Evolutionary conservation across 2,329 filamentous ascomycete genomes (phyloP).

Genomic region (Trichophyton schoenleinii): DNA sequence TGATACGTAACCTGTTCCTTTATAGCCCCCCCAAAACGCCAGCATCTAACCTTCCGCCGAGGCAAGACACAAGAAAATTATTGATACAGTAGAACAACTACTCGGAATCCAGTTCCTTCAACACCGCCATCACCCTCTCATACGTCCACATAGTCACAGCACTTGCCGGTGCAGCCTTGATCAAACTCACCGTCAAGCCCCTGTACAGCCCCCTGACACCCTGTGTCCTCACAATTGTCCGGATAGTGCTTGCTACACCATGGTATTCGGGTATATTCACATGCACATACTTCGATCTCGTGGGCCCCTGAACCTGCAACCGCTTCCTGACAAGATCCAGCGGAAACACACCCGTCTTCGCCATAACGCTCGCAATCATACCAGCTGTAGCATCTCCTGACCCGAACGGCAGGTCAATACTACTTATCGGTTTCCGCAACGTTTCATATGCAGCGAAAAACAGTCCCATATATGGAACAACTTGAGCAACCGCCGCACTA

Average conservation of each 20-base stretch:
- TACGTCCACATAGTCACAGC: conserved; percentile 94
- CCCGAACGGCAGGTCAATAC: conserved; percentile 52
- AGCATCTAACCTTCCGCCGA: background rate
- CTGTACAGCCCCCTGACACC: conserved; percentile 73
- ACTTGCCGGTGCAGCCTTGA: conserved; percentile 89
- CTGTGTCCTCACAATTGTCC: conserved; percentile 56
- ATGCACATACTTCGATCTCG: conserved; percentile 63
- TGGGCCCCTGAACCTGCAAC: conserved; percentile 90
- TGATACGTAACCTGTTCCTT: background rate
- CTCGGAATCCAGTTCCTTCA: conserved; percentile 29
- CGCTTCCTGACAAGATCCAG: conserved; percentile 86
- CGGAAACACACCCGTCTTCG: conserved; percentile 86
- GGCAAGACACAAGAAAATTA: background rate
- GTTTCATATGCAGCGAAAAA: conserved; percentile 88
- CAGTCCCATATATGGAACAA: conserved; percentile 91
- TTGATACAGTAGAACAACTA: background rate
- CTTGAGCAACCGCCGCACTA: conserved; percentile 68
- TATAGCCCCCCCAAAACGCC: background rate
- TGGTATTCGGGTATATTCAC: conserved; percentile 77
- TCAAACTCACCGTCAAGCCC: conserved; percentile 71
- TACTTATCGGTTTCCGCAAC: conserved; percentile 48
- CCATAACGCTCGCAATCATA: conserved; percentile 61
- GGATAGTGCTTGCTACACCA: conserved; percentile 54
- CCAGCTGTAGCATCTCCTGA: conserved; percentile 76
- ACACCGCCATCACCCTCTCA: conserved; percentile 55